phyloP scores from a whole-genome alignment of 805 yeast genomes.

The Yarrowia sp. region DNA sequence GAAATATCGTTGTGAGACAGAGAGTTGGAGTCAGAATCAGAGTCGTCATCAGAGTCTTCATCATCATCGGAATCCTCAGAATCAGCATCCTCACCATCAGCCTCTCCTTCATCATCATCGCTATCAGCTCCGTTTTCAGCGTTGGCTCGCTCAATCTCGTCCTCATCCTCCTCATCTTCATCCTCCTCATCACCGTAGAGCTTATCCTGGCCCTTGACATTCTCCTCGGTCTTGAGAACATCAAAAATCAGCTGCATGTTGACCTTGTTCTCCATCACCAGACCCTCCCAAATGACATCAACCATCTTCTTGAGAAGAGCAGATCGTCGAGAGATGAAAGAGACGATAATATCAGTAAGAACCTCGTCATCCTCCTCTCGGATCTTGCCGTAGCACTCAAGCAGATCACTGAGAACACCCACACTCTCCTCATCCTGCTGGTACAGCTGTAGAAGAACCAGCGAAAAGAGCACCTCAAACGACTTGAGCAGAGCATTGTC shows the following conservation, averaged over 20 bases:
- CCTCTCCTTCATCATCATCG: conserved; percentile 36
- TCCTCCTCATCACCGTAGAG: conserved; percentile 67
- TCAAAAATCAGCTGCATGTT: conserved; percentile 50
- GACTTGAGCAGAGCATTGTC: conserved; percentile 51
- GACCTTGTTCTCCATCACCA: conserved; percentile 48
- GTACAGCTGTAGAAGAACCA: conserved; percentile 73
- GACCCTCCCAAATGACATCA: conserved; percentile 55
- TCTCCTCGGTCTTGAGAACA: conserved; percentile 65
- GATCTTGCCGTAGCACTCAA: conserved; percentile 52
- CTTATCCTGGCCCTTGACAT: conserved; percentile 72
- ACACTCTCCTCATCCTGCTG: conserved; percentile 72
- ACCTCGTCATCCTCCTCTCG: conserved; percentile 41
- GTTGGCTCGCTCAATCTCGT: conserved; percentile 34
- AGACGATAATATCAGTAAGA: conserved; percentile 57
- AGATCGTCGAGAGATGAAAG: conserved; percentile 57
- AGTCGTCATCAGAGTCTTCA: conserved; percentile 44
- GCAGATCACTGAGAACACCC: conserved; percentile 68
- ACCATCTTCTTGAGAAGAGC: conserved; percentile 57
- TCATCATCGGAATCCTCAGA: conserved; percentile 37
- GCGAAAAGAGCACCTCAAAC: conserved; percentile 73
- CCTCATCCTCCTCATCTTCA: conserved; percentile 46
- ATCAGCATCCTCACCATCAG: conserved; percentile 36
- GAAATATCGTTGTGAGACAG: conserved; percentile 37
- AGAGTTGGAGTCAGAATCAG: conserved; percentile 39
- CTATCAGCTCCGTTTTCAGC: conserved; percentile 39